These are phyloP conservation scores for Omphalotus olearius DNA, from an alignment of 1,284 basidiomycete genomes.

Conservation along the genomic window DNA sequence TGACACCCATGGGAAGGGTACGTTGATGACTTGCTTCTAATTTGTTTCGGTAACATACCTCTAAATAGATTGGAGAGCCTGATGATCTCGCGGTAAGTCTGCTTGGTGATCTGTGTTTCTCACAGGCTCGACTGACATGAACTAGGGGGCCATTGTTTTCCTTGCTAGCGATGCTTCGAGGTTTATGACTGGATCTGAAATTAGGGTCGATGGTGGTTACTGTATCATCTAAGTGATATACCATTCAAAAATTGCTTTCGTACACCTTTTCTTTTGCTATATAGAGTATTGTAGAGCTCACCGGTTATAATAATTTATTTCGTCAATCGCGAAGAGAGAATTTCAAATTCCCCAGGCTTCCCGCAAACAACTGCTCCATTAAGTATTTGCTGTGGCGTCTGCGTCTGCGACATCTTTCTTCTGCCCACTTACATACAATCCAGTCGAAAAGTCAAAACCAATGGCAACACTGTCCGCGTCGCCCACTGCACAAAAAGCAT, in stretches of 20 bases:
- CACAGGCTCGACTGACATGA: neutral
- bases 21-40: slow-evolving; percentile 21
- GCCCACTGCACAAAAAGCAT: neutral
- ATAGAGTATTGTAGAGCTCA: slow-evolving; percentile 8
- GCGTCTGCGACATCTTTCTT: slow-evolving; percentile 1
- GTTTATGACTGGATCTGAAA: slow-evolving; percentile 83
- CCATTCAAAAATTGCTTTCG: neutral
- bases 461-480: neutral
- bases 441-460: neutral
- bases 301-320: too few species aligned
- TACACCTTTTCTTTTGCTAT: neutral
- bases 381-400: neutral
- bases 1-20: slow-evolving; percentile 88
- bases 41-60: neutral
- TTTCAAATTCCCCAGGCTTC: too few species aligned
- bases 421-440: neutral
- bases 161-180: slow-evolving; percentile 81
- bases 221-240: slow-evolving; percentile 48
- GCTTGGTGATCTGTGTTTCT: neutral
- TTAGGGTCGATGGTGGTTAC: slow-evolving; percentile 87
- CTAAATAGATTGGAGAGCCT: slow-evolving; percentile 67
- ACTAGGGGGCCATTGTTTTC: slow-evolving; percentile 79
- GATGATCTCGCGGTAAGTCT: slow-evolving; percentile 65
- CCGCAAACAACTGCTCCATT: too few species aligned
- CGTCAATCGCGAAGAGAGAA: too few species aligned